These are phyloP conservation scores for Plectosphaerella cucumerina DNA, from an alignment of 2,329 filamentous ascomycete species.

Conservation along the genomic window DNA sequence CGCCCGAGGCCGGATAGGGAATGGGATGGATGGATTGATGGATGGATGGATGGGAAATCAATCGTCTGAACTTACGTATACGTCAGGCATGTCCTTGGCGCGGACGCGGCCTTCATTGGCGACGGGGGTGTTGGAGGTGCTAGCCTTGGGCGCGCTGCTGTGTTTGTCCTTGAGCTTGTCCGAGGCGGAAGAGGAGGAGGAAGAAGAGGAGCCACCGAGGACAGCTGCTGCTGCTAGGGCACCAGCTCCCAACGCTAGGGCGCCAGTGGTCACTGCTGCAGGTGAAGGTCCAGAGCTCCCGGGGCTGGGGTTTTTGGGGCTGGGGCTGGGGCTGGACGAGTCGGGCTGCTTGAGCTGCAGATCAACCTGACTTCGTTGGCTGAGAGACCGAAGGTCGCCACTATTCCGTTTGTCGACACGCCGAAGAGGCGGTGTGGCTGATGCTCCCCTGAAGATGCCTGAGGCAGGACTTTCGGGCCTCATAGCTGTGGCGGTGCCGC, in stretches of 20 bases:
- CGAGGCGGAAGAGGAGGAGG: constrained; percentile 5
- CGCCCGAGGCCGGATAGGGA: constrained; percentile 1
- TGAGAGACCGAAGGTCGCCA: constrained; percentile 70
- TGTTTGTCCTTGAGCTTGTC: neutral
- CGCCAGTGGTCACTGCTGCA: constrained; percentile 6
- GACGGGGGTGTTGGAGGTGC: constrained; percentile 54
- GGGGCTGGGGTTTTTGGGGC: neutral
- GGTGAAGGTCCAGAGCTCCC: neutral
- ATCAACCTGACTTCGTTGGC: constrained; percentile 42
- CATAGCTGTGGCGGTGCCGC: neutral
- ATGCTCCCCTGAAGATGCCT: constrained; percentile 48
- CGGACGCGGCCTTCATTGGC: constrained; percentile 85
- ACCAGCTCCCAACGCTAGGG: constrained; percentile 1
- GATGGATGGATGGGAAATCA: neutral
- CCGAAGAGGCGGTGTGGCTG: constrained; percentile 64
- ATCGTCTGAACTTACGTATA: constrained; percentile 58
- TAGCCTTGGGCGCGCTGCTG: constrained; percentile 9
- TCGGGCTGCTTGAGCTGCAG: constrained; percentile 6
- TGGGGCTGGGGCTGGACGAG: neutral
- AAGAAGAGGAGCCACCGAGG: constrained; percentile 14
- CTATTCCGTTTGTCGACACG: constrained; percentile 65
- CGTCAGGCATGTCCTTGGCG: constrained; percentile 82
- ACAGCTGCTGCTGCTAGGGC: constrained; percentile 4
- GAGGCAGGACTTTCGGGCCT: constrained; percentile 54
- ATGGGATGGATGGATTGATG: neutral